phyloP scores from a whole-genome alignment of 2,329 filamentous ascomycete species.

The Xylaria arbuscula region DNA sequence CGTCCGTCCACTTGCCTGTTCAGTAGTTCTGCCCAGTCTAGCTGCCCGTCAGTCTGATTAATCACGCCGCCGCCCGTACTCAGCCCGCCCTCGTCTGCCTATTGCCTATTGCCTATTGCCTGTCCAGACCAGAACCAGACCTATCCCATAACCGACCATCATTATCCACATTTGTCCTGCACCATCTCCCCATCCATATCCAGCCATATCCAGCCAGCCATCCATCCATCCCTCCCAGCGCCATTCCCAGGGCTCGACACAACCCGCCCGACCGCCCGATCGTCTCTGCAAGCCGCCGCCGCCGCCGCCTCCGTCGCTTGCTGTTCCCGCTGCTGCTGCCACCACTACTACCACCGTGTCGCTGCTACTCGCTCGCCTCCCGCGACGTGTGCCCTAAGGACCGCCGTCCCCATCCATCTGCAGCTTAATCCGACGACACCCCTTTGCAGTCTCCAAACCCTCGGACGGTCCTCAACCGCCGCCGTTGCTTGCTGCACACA shows the following conservation, averaged over 20 bases:
- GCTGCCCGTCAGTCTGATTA: no score
- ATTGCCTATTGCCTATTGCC: not conserved
- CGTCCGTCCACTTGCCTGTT: not conserved
- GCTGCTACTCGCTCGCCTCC: conserved; percentile 18
- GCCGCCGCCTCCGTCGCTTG: conserved; percentile 19
- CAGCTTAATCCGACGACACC: conserved; percentile 32
- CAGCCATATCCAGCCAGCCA: not conserved
- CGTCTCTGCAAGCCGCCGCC: conserved; percentile 34
- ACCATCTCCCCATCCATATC: conserved; percentile 7
- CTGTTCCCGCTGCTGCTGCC: conserved; percentile 24
- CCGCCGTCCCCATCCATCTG: conserved; percentile 12
- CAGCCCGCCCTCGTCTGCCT: not conserved
- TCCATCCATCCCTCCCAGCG: conserved; percentile 6
- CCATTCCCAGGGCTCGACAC: conserved; percentile 13
- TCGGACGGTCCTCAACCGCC: not conserved
- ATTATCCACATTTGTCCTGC: conserved; percentile 24
- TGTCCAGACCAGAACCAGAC: conserved; percentile 5
- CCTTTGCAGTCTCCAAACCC: conserved; percentile 1
- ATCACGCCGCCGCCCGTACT: no score
- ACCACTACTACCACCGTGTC: no score
- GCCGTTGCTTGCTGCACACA: not conserved
- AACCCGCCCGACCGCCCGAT: conserved; percentile 30
- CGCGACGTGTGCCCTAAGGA: conserved; percentile 21
- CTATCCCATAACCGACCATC: not conserved
- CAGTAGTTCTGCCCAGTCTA: no score